These are phyloP conservation scores for Termitomyces sp. DNA, from an alignment of 768 basidiomycete genomes.

Conservation along the genomic window DNA sequence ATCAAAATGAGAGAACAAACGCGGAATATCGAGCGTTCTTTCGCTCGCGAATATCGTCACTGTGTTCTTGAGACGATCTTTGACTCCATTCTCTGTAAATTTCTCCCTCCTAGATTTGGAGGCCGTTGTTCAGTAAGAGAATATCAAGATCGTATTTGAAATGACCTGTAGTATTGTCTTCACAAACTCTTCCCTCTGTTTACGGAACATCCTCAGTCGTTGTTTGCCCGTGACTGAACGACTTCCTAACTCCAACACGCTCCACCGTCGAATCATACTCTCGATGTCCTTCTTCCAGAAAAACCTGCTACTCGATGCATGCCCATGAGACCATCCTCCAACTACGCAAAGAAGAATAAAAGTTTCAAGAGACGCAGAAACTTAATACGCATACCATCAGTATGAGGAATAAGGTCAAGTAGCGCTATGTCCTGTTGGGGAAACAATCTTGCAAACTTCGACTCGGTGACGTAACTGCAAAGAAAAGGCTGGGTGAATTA, in stretches of 20 bases:
- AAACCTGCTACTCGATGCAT: slow-evolving; percentile 21
- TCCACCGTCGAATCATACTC: slow-evolving; percentile 16
- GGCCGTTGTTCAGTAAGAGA: too few species aligned
- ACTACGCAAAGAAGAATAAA: slow-evolving; percentile 14
- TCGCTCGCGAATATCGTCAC: neutral
- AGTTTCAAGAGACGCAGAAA: neutral
- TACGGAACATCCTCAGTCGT: slow-evolving; percentile 20
- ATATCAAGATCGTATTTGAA: neutral
- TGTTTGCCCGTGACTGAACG: slow-evolving; percentile 19
- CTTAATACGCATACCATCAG: slow-evolving; percentile 19
- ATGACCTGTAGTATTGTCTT: slow-evolving; percentile 2
- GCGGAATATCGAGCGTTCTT: slow-evolving; percentile 4
- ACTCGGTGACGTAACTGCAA: slow-evolving; percentile 22
- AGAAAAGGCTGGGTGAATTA: neutral
- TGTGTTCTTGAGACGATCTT: neutral
- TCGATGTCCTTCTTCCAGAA: slow-evolving; percentile 29
- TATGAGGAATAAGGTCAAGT: slow-evolving; percentile 25
- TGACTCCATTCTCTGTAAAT: slow-evolving; percentile 8
- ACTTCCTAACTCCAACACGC: slow-evolving; percentile 12
- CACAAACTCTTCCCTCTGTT: slow-evolving; percentile 12
- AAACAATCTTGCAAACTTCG: slow-evolving; percentile 19
- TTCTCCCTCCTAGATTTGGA: slow-evolving; percentile 4
- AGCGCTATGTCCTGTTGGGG: slow-evolving; percentile 22
- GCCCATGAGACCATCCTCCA: slow-evolving; percentile 23
- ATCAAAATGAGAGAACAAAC: slow-evolving; percentile 1